Conservation (phyloP, 108 stramenopile species). For the Stephanodiscus minutulus region DNA sequence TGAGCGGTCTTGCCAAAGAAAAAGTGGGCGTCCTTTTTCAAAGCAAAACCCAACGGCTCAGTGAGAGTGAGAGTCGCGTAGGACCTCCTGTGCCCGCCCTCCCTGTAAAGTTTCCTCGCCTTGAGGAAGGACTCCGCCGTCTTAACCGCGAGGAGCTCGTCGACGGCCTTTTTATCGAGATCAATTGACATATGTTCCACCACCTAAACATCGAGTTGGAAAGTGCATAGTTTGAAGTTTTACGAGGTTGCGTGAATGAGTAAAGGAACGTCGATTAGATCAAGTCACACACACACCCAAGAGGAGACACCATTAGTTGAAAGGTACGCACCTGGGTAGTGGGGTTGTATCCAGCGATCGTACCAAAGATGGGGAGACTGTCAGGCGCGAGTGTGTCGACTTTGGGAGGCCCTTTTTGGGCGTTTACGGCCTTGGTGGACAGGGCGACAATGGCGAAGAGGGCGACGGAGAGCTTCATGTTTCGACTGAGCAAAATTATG, state of each 20-base stretch:
- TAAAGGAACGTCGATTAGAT: neutral
- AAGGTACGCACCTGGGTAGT: neutral
- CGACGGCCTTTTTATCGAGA: neutral
- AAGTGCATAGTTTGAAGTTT: neutral
- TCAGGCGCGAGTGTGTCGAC: neutral
- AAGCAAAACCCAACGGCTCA: neutral
- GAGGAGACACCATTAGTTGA: neutral
- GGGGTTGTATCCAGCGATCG: neutral
- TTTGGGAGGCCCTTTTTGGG: neutral
- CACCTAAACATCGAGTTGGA: neutral
- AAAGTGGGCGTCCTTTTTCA: neutral
- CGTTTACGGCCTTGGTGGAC: neutral
- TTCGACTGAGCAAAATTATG: too few relatives aligned
- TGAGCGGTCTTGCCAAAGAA: neutral
- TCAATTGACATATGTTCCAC: neutral
- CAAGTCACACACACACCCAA: neutral
- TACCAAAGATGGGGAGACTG: neutral
- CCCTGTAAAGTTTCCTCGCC: neutral
- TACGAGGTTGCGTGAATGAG: neutral
- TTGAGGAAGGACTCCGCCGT: neutral
- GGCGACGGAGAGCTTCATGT: neutral
- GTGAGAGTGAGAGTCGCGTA: neutral
- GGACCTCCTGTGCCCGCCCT: neutral
- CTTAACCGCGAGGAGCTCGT: neutral
- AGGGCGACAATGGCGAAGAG: neutral